These are phyloP conservation scores for Takakia lepidozioides DNA, from an alignment of 225 moss, liverwort and hornwort species.

Conservation along the genomic window DNA sequence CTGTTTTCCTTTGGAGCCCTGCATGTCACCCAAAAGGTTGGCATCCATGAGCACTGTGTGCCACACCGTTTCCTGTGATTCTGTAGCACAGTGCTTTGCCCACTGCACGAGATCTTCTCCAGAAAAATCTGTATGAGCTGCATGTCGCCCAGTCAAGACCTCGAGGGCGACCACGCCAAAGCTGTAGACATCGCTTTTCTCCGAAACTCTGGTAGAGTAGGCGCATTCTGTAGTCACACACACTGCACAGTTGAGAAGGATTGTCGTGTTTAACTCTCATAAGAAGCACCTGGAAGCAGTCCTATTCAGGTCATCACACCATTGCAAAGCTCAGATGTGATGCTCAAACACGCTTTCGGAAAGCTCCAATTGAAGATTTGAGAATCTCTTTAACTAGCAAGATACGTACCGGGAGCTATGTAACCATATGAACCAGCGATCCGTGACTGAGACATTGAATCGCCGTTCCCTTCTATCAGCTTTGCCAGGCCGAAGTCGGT, in stretches of 20 bases:
- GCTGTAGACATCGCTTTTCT: background rate
- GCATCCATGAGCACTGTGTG: background rate
- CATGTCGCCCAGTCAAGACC: slow-evolving; percentile 1
- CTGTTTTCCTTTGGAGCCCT: background rate
- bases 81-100: background rate
- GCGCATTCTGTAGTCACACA: slow-evolving; percentile 3
- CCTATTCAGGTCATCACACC: too few relatives aligned
- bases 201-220: background rate
- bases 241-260: too few relatives aligned
- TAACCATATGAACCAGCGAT: slow-evolving; percentile 56
- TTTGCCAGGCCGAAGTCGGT: slow-evolving; percentile 59
- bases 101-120: background rate
- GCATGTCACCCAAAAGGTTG: background rate
- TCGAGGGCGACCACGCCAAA: slow-evolving; percentile 3
- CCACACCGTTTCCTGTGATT: background rate
- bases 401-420: slow-evolving; percentile 51
- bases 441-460: slow-evolving; percentile 43
- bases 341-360: background rate
- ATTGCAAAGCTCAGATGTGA: too few relatives aligned
- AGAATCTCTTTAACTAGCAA: background rate
- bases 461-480: slow-evolving; percentile 40
- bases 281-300: too few relatives aligned
- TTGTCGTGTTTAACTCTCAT: too few relatives aligned
- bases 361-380: too few relatives aligned
- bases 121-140: background rate